Base-by-base conservation (phyloP, 192 early-diverging fungal species). In the Rhizophagus sp. region DNA sequence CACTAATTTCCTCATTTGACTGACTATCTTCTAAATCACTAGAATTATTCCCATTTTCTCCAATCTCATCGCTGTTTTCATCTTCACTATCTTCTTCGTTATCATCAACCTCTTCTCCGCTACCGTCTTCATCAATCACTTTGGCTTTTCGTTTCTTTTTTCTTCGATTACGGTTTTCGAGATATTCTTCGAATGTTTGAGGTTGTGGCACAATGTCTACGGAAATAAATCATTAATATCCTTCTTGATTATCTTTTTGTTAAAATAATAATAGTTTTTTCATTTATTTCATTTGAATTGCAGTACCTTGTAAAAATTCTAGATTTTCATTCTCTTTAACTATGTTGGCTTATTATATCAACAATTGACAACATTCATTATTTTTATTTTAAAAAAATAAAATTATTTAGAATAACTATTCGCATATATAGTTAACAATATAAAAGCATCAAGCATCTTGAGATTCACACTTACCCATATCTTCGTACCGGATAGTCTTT, bases 401-500 rank as follows among this genome's bases (percentile, higher is more conserved):
- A 44, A 25, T 13, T 15, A 24, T 22, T 1, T 67, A 15, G 25
- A 24, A 52, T 34, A 24, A 9, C 41, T 47, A 24, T 49, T 57
- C 33, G 17, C 15, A 25, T 15, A 52, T 57, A 7, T 25, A 80
- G 9, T 17, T 17, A 11, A 71, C 50, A 57, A 47, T 41, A 44
- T 4, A 30, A 36, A 33, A 3, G 12, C 61, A 1, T 79, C 81
- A 33, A 3, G 12, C 61, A 1, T 79, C 81, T 47, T 47, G 44
- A 47, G 44, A 12, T 47, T 47, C 11, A 47, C 11, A 47, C 85
- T 87, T 92, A 85, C 91, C 92, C 67, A 93, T 88, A 80, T 94
- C 92, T 84, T 89, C 90, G 81, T 93, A 94, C 63, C 86, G 88
- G 10, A 94, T 87, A 13, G 90, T 92, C 78, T 92, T 94, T 85